phyloP scores from a whole-genome alignment of 306 rosid genomes.

The Trichosanthes truncata region DNA sequence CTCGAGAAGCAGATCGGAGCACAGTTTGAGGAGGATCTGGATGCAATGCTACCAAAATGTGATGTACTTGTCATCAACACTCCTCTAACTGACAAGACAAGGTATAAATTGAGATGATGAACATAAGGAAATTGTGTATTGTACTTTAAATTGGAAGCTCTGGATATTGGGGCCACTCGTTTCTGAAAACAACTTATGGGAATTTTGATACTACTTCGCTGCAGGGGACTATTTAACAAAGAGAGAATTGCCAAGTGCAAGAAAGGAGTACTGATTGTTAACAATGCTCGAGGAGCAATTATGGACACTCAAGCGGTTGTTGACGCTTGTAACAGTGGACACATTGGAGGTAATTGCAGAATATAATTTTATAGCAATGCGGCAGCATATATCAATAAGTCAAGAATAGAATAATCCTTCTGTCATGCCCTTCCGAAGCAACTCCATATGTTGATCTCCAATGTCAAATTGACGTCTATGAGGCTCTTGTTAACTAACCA shows the following conservation, averaged over 20 bases:
- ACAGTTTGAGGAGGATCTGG: slow-evolving; percentile 81
- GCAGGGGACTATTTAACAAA: slow-evolving; percentile 76
- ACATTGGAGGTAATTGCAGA: slow-evolving; percentile 58
- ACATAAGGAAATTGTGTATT: background rate
- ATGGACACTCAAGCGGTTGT: slow-evolving; percentile 88
- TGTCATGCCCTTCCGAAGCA: background rate
- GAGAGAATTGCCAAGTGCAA: slow-evolving; percentile 63
- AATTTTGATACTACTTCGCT: slow-evolving; percentile 15
- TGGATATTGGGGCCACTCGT: background rate
- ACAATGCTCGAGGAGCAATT: slow-evolving; percentile 93
- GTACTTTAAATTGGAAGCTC: background rate
- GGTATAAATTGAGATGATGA: slow-evolving; percentile 27
- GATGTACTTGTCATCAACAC: slow-evolving; percentile 81
- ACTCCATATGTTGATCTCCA: too few species aligned
- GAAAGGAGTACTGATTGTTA: slow-evolving; percentile 81
- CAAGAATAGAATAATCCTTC: background rate
- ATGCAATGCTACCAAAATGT: slow-evolving; percentile 93
- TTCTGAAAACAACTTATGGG: background rate
- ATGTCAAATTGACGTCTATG: background rate
- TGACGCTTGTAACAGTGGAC: slow-evolving; percentile 83
- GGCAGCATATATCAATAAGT: background rate
- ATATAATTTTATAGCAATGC: background rate
- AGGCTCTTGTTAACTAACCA: background rate
- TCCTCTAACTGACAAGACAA: slow-evolving; percentile 85
- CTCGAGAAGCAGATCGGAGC: slow-evolving; percentile 77